Percentiles rank a stretch among this genome's conserved stretches.
phyloP scores from a whole-genome alignment of 2,329 filamentous ascomycete species.

The Stachybotrys elegans region DNA sequence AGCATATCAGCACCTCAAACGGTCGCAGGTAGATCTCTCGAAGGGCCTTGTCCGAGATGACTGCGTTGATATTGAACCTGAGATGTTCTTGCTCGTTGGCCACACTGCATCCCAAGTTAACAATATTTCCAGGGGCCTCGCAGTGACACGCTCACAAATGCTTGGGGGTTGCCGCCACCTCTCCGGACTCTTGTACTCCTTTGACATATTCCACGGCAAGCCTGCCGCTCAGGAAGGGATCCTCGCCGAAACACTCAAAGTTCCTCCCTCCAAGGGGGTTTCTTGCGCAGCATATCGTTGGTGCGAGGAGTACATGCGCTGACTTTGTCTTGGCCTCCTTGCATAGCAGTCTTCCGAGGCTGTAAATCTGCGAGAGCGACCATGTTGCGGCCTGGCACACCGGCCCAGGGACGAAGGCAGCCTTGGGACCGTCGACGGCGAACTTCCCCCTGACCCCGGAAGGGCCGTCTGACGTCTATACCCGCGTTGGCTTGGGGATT shows the following conservation, averaged over 20 bases:
- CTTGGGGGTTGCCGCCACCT: constrained; percentile 35
- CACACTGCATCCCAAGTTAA: constrained; percentile 10
- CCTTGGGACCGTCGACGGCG: constrained; percentile 7
- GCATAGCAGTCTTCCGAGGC: constrained; percentile 37
- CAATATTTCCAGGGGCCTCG: not conserved
- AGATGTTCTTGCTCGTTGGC: constrained; percentile 28
- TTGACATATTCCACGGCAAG: constrained; percentile 33
- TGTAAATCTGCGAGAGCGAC: constrained; percentile 1
- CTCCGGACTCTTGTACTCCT: constrained; percentile 33
- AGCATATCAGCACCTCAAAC: constrained; percentile 33
- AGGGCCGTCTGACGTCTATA: constrained; percentile 8
- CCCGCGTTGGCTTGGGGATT: not conserved
- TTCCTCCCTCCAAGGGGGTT: constrained; percentile 37
- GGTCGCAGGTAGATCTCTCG: constrained; percentile 33
- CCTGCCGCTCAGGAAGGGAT: constrained; percentile 36
- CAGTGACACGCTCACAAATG: constrained; percentile 22
- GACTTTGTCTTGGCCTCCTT: constrained; percentile 51
- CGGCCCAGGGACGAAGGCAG: constrained; percentile 9
- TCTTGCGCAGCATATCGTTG: constrained; percentile 42
- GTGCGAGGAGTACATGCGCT: constrained; percentile 66
- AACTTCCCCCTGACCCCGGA: constrained; percentile 8
- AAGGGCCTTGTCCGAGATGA: constrained; percentile 15
- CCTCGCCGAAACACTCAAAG: constrained; percentile 39
- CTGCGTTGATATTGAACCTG: constrained; percentile 13
- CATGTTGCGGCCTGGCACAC: constrained; percentile 11